A percentile compares a stretch with the other conserved stretches of the same genome.
These are phyloP conservation scores for Fonsecaea nubica DNA, from an alignment of 2,329 filamentous ascomycete genomes.

Conservation along the genomic window DNA sequence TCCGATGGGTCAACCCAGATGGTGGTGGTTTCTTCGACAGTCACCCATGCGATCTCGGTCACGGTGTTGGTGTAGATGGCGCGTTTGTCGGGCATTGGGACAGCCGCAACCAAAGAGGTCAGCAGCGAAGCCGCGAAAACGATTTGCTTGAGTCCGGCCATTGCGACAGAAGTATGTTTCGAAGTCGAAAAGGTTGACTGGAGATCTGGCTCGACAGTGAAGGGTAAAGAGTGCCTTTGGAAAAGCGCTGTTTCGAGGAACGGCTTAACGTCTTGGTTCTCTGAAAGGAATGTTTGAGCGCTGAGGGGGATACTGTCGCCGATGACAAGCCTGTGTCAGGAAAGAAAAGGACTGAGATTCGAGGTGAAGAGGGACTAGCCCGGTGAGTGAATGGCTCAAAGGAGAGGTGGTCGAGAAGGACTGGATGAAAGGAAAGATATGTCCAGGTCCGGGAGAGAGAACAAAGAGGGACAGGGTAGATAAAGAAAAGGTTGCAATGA, in stretches of 20 bases:
- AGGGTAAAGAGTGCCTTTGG: slow-evolving; percentile 13
- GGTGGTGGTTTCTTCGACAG: slow-evolving; percentile 38
- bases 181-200: slow-evolving; percentile 23
- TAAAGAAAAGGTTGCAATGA: slow-evolving; percentile 23
- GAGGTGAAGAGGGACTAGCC: slow-evolving; percentile 11
- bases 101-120: slow-evolving; percentile 33
- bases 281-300: slow-evolving; percentile 22
- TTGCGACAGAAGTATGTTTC: slow-evolving; percentile 25
- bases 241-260: not conserved
- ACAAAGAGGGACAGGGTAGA: slow-evolving; percentile 33
- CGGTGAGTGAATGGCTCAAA: slow-evolving; percentile 31
- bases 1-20: slow-evolving; percentile 35
- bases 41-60: slow-evolving; percentile 37
- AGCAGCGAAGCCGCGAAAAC: slow-evolving; percentile 37
- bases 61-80: slow-evolving; percentile 32
- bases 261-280: slow-evolving; percentile 15
- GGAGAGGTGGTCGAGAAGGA: slow-evolving; percentile 14
- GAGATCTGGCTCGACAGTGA: slow-evolving; percentile 36
- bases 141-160: slow-evolving; percentile 39
- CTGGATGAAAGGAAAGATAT: slow-evolving; percentile 28
- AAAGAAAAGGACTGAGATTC: slow-evolving; percentile 20
- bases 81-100: slow-evolving; percentile 29
- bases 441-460: slow-evolving; percentile 21
- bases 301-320: slow-evolving; percentile 22
- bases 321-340: slow-evolving; percentile 35